A percentile compares a stretch with the other conserved stretches of the same genome.
Conservation (phyloP, 768 basidiomycete species). For the Psilocybe sp. region DNA sequence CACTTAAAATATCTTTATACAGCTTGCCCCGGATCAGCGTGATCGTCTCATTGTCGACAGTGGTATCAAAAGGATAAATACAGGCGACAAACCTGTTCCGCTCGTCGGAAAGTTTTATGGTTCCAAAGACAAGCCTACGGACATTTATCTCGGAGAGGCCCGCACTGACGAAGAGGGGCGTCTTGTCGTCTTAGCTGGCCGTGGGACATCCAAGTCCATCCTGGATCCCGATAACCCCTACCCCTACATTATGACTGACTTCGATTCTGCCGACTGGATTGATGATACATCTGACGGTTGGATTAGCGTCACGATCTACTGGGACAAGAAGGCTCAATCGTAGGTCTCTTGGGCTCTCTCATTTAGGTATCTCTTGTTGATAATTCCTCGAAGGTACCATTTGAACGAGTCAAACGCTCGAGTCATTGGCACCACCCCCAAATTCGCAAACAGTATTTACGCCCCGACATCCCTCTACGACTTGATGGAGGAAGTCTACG, state of each 20-base stretch:
- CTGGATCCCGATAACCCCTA: constrained; percentile 12
- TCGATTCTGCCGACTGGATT: constrained; percentile 32
- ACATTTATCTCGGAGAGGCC: constrained; percentile 18
- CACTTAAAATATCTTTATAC: neutral
- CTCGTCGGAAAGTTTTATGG: constrained; percentile 19
- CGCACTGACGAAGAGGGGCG: constrained; percentile 21
- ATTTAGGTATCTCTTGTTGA: neutral
- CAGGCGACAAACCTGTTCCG: constrained; percentile 10
- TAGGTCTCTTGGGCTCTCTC: constrained; percentile 7
- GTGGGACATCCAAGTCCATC: constrained; percentile 19
- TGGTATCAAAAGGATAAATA: constrained; percentile 6
- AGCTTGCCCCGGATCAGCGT: constrained; percentile 16
- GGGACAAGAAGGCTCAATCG: neutral
- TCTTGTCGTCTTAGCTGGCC: constrained; percentile 25
- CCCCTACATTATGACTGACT: constrained; percentile 18
- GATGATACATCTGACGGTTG: constrained; percentile 32
- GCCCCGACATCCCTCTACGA: constrained; percentile 29
- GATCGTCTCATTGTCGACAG: constrained; percentile 18
- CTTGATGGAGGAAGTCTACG: constrained; percentile 26
- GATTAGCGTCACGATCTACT: constrained; percentile 20
- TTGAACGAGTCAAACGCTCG: constrained; percentile 3
- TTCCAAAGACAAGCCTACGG: constrained; percentile 6
- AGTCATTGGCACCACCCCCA: constrained; percentile 25
- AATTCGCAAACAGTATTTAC: constrained; percentile 26
- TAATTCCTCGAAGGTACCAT: neutral